A percentile compares a stretch with the other conserved stretches of the same genome.
These are phyloP conservation scores for Aschersonia sp. DNA, from an alignment of 2,329 filamentous ascomycete species.

Conservation along the genomic window DNA sequence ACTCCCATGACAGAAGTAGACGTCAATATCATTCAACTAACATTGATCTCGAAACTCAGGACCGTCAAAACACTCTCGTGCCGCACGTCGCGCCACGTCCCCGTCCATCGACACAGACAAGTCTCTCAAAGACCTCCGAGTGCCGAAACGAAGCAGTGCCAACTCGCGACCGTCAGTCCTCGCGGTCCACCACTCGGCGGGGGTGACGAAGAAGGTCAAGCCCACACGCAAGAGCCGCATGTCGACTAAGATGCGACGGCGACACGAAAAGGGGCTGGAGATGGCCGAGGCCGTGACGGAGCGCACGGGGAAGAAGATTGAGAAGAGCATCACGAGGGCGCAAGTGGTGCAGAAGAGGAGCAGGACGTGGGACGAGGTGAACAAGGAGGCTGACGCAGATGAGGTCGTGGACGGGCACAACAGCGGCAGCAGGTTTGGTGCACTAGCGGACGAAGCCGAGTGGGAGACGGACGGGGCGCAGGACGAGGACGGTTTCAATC, in stretches of 20 bases:
- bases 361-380: slow-evolving; percentile 45
- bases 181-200: slow-evolving; percentile 50
- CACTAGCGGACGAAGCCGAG: slow-evolving; percentile 8
- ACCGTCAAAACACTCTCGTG: slow-evolving; percentile 56
- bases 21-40: no score
- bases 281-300: slow-evolving; percentile 46
- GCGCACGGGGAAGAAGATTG: slow-evolving; percentile 39
- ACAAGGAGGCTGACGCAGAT: slow-evolving; percentile 20
- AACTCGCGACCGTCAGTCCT: slow-evolving; percentile 50
- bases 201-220: slow-evolving; percentile 54
- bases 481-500: slow-evolving; percentile 10
- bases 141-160: slow-evolving; percentile 15
- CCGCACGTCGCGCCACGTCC: slow-evolving; percentile 57
- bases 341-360: slow-evolving; percentile 31
- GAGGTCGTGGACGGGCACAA: slow-evolving; percentile 6
- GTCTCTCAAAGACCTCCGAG: slow-evolving; percentile 46
- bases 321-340: slow-evolving; percentile 37
- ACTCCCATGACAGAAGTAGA: neutral
- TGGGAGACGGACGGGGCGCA: slow-evolving; percentile 22
- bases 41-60: slow-evolving; percentile 21
- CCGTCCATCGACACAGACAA: slow-evolving; percentile 60
- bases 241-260: slow-evolving; percentile 38
- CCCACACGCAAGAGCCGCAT: slow-evolving; percentile 36
- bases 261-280: slow-evolving; percentile 43
- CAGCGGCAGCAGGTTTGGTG: slow-evolving; percentile 6